A percentile compares a stretch with the other conserved stretches of the same genome.
Evolutionary conservation across 225 moss, liverwort and hornwort genomes (phyloP).

Genomic region (Pseudisothecium myosuroides): DNA sequence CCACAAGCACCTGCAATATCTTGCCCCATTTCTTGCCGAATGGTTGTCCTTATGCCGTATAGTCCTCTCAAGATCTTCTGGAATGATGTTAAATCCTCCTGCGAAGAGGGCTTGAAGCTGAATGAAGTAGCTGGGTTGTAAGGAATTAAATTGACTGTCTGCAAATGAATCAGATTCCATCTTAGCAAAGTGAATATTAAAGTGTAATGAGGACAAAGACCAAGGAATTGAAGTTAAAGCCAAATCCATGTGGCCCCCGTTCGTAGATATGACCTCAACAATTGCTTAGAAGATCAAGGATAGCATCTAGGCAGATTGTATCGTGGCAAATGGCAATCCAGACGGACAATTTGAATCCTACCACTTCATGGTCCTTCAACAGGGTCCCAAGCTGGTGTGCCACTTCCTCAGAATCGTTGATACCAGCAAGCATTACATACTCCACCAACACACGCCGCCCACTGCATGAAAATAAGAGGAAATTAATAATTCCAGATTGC

Average conservation of each 20-base stretch:
- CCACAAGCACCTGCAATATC: slow-evolving; percentile 95
- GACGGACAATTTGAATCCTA: slow-evolving; percentile 3
- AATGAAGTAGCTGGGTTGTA: slow-evolving; percentile 78
- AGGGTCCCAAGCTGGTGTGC: slow-evolving; percentile 85
- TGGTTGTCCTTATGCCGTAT: slow-evolving; percentile 68
- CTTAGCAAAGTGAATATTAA: background rate
- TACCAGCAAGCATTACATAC: slow-evolving; percentile 89
- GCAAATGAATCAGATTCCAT: slow-evolving; percentile 1
- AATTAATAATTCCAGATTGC: background rate
- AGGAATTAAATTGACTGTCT: slow-evolving; percentile 92
- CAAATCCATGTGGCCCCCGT: background rate
- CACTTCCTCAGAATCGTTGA: slow-evolving; percentile 79
- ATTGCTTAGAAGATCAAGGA: background rate
- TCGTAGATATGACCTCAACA: background rate
- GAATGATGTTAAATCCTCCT: slow-evolving; percentile 35
- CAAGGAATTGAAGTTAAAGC: background rate
- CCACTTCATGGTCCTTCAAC: slow-evolving; percentile 68
- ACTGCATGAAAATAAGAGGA: slow-evolving; percentile 22
- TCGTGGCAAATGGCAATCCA: background rate
- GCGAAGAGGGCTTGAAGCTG: slow-evolving; percentile 50
- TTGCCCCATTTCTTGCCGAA: slow-evolving; percentile 98
- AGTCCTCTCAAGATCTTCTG: slow-evolving; percentile 79
- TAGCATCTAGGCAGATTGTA: background rate
- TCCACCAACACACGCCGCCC: slow-evolving; percentile 83
- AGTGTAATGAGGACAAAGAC: background rate